Conservation (phyloP, 139 green algal genomes). For the Ulvella scutata region DNA sequence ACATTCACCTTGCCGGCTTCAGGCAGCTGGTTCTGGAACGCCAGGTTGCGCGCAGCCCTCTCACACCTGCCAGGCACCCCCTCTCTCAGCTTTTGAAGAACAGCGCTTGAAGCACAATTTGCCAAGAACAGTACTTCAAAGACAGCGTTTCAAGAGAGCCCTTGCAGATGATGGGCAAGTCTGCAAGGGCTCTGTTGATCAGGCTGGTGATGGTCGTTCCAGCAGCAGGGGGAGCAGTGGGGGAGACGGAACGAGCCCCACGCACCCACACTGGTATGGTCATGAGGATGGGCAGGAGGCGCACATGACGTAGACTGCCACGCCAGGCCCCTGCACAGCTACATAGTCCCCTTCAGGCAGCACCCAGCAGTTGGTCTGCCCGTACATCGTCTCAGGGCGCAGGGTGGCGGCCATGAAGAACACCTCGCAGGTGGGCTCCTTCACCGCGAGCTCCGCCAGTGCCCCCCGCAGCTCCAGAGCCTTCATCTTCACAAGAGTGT, state of each 20-base stretch:
- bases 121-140: too few species aligned
- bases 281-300: neutral
- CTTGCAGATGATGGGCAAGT: too few species aligned
- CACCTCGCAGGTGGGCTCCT: conserved; percentile 52
- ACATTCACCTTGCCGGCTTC: neutral
- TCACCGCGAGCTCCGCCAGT: conserved; percentile 32
- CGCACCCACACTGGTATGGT: too few species aligned
- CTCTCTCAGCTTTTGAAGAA: too few species aligned
- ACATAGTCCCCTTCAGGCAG: conserved; percentile 91
- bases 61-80: conserved; percentile 21
- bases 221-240: too few species aligned
- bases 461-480: conserved; percentile 54
- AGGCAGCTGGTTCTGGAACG: conserved; percentile 61
- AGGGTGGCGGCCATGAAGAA: conserved; percentile 91
- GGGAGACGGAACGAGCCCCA: neutral
- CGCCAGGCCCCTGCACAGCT: conserved; percentile 39
- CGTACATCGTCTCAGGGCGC: conserved; percentile 98
- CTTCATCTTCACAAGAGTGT: conserved; percentile 95
- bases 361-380: conserved; percentile 97
- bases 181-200: too few species aligned
- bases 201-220: too few species aligned
- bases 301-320: conserved; percentile 80
- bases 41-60: conserved; percentile 81
- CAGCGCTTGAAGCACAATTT: too few species aligned
- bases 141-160: too few species aligned